Base-by-base conservation (phyloP, 805 yeast genomes). In the Tetrapisispora arboricola region DNA sequence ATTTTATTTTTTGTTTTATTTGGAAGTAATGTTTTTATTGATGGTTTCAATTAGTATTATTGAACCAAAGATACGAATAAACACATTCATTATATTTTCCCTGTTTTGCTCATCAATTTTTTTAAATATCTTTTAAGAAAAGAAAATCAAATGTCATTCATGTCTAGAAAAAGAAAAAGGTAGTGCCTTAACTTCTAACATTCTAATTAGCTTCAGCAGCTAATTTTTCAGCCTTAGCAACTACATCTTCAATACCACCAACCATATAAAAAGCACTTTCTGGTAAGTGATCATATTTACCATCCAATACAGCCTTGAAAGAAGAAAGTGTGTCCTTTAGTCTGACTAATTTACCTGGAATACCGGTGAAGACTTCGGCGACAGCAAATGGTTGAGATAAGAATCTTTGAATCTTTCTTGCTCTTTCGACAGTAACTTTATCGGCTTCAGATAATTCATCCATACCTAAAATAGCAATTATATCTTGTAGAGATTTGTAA, bases 381-480 rank as follows among this genome's bases (percentile, higher is more conserved):
- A 92, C 98, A 49, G 97, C 92, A 73, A 92, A 92, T 61, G 98
- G 98, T 78, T 92, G 98, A 64, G 98, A 92, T 71, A 92, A 78
- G 95, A 92, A 92, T 78, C 97, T 85, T 78, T 92, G 97, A 66
- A 92, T 87, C 84, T 92, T 92, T 80, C 98, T 86, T 62, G 98
- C 98, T 80, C 98, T 90, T 80, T 92, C 98, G 71, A 92, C 98
- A 55, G 97, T 90, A 68, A 92, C 82, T 77, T 92, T 92, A 75
- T 92, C 98, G 61, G 80, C 73, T 78, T 92, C 98, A 56, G 96
- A 87, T 76, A 92, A 82, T 79, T 92, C 98, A 73, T 92, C 98
- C 98, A 92, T 92, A 88, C 98, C 98, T 72, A 92, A 84, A 80
- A 92, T 92, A 72, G 98, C 98, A 81, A 92, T 92, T 73, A 92